A percentile compares a stretch with the other conserved stretches of the same genome.
Conservation (phyloP, 2,329 filamentous ascomycete species). For the Waltergamsia citrina region DNA sequence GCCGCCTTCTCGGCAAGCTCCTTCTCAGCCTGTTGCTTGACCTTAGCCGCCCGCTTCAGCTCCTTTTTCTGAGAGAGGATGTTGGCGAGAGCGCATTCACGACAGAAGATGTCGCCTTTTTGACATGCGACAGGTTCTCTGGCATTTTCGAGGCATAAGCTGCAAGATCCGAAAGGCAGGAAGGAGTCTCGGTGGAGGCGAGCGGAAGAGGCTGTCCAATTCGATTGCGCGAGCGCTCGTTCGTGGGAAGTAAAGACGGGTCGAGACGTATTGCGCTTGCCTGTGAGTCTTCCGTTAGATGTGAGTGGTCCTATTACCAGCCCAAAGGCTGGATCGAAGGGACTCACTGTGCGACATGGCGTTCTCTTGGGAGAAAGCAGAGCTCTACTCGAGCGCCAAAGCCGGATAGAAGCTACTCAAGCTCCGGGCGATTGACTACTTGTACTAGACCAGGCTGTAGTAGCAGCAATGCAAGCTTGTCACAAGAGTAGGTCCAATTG, state of each 20-base stretch:
- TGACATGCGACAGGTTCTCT: slow-evolving; percentile 76
- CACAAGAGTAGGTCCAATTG: too few species aligned
- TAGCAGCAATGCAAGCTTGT: too few species aligned
- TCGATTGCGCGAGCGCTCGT: slow-evolving; percentile 68
- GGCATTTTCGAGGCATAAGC: slow-evolving; percentile 74
- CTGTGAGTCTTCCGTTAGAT: slow-evolving; percentile 21
- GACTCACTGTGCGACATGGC: not conserved
- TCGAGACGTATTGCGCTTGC: slow-evolving; percentile 83
- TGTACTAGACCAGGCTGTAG: too few species aligned
- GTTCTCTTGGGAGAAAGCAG: too few species aligned
- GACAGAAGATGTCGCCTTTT: slow-evolving; percentile 85
- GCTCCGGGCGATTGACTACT: too few species aligned
- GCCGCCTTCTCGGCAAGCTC: slow-evolving; percentile 52
- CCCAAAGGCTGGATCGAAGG: not conserved
- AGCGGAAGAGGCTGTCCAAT: slow-evolving; percentile 77
- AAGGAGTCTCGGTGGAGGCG: slow-evolving; percentile 85
- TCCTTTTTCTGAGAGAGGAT: slow-evolving; percentile 89
- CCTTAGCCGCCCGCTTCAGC: slow-evolving; percentile 69
- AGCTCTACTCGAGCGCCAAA: too few species aligned
- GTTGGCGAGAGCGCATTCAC: slow-evolving; percentile 86
- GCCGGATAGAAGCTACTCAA: too few species aligned
- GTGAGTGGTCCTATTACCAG: not conserved
- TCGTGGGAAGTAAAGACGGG: slow-evolving; percentile 93
- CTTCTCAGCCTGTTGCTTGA: slow-evolving; percentile 48
- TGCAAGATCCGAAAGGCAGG: slow-evolving; percentile 81